phyloP scores from a whole-genome alignment of 306 rosid genomes.

The Castanopsis chinensis region DNA sequence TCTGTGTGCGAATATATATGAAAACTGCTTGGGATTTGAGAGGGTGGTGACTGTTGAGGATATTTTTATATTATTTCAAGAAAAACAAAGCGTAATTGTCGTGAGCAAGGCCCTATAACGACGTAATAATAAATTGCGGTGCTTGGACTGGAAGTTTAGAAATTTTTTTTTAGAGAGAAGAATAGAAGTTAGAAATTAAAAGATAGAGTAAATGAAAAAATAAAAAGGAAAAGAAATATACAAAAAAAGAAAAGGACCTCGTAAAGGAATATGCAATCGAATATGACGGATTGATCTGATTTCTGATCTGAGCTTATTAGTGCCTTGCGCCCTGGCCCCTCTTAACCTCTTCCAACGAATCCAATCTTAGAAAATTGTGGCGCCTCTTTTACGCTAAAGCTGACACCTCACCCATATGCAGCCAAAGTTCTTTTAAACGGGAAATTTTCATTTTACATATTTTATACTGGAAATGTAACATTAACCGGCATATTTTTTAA shows the following conservation, averaged over 20 bases:
- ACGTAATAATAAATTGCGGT: not conserved
- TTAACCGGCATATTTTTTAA: no score
- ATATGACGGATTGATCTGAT: conserved; percentile 10
- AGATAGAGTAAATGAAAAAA: no score
- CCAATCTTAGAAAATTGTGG: conserved; percentile 30
- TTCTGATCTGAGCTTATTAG: no score
- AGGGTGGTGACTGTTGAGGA: not conserved
- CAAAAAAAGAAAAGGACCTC: not conserved
- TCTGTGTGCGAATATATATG: not conserved
- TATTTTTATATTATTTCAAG: not conserved
- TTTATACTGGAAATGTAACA: no score
- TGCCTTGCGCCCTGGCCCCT: not conserved
- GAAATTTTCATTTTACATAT: no score
- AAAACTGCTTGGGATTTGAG: not conserved
- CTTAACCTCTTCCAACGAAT: not conserved
- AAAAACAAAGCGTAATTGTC: not conserved
- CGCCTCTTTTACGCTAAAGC: conserved; percentile 48
- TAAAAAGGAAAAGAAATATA: not conserved
- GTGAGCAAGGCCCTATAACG: not conserved
- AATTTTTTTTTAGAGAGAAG: no score
- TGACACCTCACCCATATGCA: not conserved
- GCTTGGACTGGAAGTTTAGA: not conserved
- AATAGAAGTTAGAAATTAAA: no score
- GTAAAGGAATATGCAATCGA: conserved; percentile 40
- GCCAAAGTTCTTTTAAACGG: no score